Evolutionary conservation across 768 basidiomycete genomes (phyloP).

Genomic region (Pulveroboletus sp.): DNA sequence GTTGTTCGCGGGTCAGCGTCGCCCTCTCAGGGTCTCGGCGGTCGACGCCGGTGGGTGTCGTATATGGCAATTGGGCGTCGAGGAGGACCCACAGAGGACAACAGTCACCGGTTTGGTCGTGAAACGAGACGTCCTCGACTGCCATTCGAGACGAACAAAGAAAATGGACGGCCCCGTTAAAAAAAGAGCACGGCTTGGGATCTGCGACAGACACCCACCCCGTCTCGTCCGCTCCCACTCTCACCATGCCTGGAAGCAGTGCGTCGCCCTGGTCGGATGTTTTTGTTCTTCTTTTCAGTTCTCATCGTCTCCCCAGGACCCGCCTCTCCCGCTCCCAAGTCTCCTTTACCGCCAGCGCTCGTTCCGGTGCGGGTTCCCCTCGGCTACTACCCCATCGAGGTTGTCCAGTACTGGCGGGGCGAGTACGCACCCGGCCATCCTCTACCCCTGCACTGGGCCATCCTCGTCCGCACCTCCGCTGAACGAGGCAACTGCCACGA

Average conservation of each 20-base stretch:
- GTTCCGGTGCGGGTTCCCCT: conserved; percentile 16
- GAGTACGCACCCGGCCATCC: conserved; percentile 10
- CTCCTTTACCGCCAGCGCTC: conserved; percentile 7
- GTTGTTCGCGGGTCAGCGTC: too few species aligned
- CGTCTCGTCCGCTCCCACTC: not conserved
- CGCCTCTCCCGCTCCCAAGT: not conserved
- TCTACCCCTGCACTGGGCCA: conserved; percentile 27
- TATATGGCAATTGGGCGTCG: too few species aligned
- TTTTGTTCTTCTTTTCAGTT: too few species aligned
- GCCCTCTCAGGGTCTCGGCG: not conserved
- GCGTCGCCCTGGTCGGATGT: too few species aligned
- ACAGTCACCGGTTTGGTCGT: not conserved
- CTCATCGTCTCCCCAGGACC: conserved; percentile 1
- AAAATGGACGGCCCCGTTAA: not conserved
- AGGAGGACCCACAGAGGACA: not conserved
- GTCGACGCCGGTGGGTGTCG: too few species aligned
- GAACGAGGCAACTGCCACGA: conserved; percentile 25
- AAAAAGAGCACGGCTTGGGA: too few species aligned
- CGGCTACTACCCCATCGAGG: conserved; percentile 18
- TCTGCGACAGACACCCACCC: too few species aligned
- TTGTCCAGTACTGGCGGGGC: conserved; percentile 30
- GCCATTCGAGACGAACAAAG: not conserved
- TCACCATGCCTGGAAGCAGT: conserved; percentile 1
- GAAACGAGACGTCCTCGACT: not conserved
- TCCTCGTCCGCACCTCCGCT: conserved; percentile 21